phyloP scores from a whole-genome alignment of 108 stramenopile genomes.

The Skeletonema costatum region DNA sequence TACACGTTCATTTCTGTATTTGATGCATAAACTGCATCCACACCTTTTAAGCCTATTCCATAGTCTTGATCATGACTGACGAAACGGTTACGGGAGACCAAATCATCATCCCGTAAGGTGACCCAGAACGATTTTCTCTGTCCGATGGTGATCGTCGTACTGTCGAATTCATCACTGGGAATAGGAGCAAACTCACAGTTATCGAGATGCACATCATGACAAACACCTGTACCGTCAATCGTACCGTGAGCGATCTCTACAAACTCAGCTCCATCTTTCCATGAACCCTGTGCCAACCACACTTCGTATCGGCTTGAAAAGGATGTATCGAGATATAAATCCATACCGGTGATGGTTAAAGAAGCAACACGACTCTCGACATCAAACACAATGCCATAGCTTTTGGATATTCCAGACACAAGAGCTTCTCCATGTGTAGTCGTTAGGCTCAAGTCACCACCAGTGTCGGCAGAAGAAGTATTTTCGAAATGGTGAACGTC shows the following conservation, averaged over 20 bases:
- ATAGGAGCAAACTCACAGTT: constrained; percentile 20
- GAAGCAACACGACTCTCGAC: neutral
- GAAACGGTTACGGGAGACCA: constrained; percentile 20
- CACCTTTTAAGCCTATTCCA: neutral
- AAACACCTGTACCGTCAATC: constrained; percentile 15
- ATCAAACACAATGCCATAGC: constrained; percentile 35
- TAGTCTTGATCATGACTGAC: neutral
- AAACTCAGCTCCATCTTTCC: constrained; percentile 16
- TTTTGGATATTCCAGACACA: constrained; percentile 12
- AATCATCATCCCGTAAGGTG: constrained; percentile 14
- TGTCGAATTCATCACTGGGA: constrained; percentile 11
- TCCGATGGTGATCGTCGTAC: neutral
- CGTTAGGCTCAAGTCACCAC: neutral
- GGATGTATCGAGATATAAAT: constrained; percentile 24
- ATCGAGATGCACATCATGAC: neutral
- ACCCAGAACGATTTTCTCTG: constrained; percentile 18
- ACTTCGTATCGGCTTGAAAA: constrained; percentile 22
- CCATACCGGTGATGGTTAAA: constrained; percentile 11
- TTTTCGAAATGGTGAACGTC: neutral
- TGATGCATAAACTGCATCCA: constrained; percentile 8
- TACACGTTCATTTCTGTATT: constrained; percentile 21
- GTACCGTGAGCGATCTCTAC: constrained; percentile 17
- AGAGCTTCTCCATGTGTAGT: constrained; percentile 15
- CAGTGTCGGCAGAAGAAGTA: neutral
- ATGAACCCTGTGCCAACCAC: constrained; percentile 14